Percentiles rank a stretch among this genome's conserved stretches.
Conservation (phyloP, 176 grass and related monocot genomes). For the Aegilops bicornis region DNA sequence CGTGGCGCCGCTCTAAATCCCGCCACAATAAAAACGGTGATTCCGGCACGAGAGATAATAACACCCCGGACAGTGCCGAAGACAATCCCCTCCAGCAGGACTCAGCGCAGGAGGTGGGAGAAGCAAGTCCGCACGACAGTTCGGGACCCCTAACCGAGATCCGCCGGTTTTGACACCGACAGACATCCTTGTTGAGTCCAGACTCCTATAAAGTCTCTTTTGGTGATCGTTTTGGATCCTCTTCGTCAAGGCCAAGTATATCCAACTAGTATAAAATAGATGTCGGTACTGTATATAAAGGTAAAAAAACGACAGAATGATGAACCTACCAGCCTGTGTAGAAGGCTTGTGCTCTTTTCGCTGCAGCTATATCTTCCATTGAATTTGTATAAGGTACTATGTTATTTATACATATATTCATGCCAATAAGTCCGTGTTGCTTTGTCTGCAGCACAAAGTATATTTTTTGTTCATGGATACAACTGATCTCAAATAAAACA, state of each 20-base stretch:
- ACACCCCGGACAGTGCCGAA: no score
- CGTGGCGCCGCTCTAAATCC: no score
- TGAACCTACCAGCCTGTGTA: conserved; percentile 21
- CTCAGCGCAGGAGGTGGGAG: no score
- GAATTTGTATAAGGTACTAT: conserved; percentile 24
- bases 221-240: no score
- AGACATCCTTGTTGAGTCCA: no score
- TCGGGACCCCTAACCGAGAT: no score
- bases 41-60: no score
- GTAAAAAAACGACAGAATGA: not conserved
- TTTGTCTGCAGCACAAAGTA: conserved; percentile 23
- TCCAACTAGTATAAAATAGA: not conserved
- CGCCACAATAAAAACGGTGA: no score
- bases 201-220: not conserved
- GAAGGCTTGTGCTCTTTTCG: conserved; percentile 31
- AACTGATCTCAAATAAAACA: not conserved
- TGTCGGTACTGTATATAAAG: not conserved
- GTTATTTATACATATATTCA: conserved; percentile 27
- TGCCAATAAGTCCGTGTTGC: conserved; percentile 29
- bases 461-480: not conserved
- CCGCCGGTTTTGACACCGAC: no score
- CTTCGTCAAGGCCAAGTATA: not conserved
- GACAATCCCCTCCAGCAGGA: no score
- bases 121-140: no score
- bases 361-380: conserved; percentile 28